These are phyloP conservation scores for Xylaria flabelliformis DNA, from an alignment of 495 filamentous ascomycete genomes.

Conservation along the genomic window DNA sequence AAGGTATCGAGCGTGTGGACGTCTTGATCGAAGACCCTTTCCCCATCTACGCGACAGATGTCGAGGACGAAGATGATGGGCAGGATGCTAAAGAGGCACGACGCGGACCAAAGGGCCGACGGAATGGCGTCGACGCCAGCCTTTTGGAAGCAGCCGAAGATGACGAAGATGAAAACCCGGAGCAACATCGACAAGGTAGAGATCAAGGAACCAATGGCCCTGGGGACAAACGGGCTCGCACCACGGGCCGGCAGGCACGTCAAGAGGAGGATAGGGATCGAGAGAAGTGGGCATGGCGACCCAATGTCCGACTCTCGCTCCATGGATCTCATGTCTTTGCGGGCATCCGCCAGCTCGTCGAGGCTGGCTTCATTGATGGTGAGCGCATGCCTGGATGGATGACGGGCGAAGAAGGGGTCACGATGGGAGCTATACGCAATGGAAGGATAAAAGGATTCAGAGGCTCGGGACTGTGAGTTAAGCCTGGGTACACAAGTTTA, in stretches of 20 bases:
- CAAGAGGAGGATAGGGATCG: conserved; percentile 33
- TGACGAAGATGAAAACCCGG: conserved; percentile 35
- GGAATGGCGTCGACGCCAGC: conserved; percentile 27
- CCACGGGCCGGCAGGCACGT: conserved; percentile 8
- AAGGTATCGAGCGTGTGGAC: conserved; percentile 66
- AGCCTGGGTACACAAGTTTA: background rate
- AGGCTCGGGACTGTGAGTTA: conserved; percentile 50
- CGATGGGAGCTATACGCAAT: conserved; percentile 67
- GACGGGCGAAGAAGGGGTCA: conserved; percentile 85
- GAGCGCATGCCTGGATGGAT: conserved; percentile 87
- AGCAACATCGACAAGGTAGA: conserved; percentile 8
- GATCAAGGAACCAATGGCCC: background rate
- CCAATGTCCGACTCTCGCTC: conserved; percentile 69
- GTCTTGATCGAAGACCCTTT: conserved; percentile 64
- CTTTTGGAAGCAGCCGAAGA: conserved; percentile 36
- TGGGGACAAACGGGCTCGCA: background rate
- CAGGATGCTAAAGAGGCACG: conserved; percentile 28
- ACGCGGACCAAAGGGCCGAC: conserved; percentile 45
- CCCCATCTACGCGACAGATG: conserved; percentile 54
- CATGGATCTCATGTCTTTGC: conserved; percentile 81
- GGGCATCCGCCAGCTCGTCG: conserved; percentile 76
- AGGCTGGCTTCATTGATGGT: conserved; percentile 74
- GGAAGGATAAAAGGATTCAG: conserved; percentile 63
- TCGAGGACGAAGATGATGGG: conserved; percentile 9
- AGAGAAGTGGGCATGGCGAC: conserved; percentile 54